These are phyloP conservation scores for Dipteronia sinensis DNA, from an alignment of 345 rosid genomes.

Conservation along the genomic window DNA sequence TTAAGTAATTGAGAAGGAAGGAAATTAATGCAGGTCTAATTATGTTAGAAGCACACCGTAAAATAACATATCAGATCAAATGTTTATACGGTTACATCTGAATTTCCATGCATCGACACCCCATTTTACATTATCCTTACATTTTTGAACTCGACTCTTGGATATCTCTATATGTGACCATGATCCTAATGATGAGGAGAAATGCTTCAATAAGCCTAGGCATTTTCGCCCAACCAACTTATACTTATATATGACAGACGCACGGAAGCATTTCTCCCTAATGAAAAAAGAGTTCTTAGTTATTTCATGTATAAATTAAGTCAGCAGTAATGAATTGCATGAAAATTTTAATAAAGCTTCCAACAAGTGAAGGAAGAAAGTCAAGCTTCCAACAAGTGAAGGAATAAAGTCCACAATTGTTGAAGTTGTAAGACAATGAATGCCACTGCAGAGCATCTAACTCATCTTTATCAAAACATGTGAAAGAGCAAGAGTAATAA, in stretches of 20 bases:
- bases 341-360: neutral
- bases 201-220: no score
- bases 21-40: neutral
- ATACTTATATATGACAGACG: no score
- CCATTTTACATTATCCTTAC: neutral
- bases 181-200: neutral
- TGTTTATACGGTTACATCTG: neutral
- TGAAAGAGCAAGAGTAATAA: slow-evolving; percentile 32
- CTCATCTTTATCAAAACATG: slow-evolving; percentile 15
- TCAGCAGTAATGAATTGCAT: neutral
- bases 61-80: neutral
- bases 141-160: neutral
- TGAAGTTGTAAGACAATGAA: slow-evolving; percentile 19
- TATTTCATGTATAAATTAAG: neutral
- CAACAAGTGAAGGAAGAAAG: neutral
- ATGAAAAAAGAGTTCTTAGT: neutral
- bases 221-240: no score
- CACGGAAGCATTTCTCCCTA: neutral
- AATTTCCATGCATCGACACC: neutral
- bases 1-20: neutral
- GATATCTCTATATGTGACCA: neutral
- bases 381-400: neutral
- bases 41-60: neutral
- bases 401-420: neutral
- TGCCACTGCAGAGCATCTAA: slow-evolving; percentile 2